These are phyloP conservation scores for Excoecaria agallocha DNA, from an alignment of 345 rosid species.

Conservation along the genomic window DNA sequence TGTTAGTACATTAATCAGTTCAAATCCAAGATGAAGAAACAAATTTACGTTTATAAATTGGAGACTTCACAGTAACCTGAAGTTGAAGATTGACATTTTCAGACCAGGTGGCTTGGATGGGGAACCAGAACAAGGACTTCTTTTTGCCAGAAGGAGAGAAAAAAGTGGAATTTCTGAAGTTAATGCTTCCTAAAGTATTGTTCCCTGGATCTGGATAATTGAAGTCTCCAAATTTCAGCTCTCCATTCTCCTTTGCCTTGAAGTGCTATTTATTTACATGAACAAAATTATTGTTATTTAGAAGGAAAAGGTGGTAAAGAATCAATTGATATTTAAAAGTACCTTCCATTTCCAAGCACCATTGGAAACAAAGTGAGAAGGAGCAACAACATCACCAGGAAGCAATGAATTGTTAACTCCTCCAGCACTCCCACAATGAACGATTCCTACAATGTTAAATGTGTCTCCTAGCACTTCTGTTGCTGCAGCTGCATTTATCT, in stretches of 20 bases:
- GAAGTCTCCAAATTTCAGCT: conserved; percentile 10
- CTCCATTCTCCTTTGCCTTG: neutral
- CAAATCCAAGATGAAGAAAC: neutral
- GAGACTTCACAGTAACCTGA: neutral
- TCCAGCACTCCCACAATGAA: conserved; percentile 19
- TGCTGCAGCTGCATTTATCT: conserved; percentile 7
- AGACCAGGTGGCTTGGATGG: neutral
- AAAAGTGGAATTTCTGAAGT: neutral
- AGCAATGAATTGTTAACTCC: neutral
- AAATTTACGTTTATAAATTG: no score
- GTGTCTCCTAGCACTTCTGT: neutral
- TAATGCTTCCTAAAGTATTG: conserved; percentile 1
- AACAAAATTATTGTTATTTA: neutral
- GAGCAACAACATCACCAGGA: conserved; percentile 2
- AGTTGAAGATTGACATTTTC: neutral
- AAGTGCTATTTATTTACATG: neutral
- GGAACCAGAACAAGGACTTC: neutral
- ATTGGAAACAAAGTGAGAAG: neutral
- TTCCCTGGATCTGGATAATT: conserved; percentile 9
- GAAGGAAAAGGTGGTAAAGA: neutral
- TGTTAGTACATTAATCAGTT: neutral
- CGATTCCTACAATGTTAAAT: neutral
- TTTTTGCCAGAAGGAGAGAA: neutral
- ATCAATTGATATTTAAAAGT: neutral
- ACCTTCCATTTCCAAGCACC: conserved; percentile 8